Evolutionary conservation across 768 basidiomycete species (phyloP).

Genomic region (Naganishia onofrii): DNA sequence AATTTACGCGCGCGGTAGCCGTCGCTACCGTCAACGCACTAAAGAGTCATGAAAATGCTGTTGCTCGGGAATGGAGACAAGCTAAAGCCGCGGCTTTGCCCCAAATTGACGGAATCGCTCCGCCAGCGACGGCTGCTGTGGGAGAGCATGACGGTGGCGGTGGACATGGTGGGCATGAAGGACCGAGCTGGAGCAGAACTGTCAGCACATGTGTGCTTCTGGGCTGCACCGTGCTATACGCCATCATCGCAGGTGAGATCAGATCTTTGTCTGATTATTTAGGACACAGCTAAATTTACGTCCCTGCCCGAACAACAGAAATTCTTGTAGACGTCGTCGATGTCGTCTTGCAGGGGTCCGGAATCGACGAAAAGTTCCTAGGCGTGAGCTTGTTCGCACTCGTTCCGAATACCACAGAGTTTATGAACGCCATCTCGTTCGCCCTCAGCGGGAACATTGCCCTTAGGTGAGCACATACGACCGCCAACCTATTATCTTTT

Average conservation of each 20-base stretch:
- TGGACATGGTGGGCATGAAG: constrained; percentile 82
- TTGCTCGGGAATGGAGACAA: constrained; percentile 48
- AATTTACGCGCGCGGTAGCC: constrained; percentile 88
- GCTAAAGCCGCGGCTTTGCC: constrained; percentile 21
- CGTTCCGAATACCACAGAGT: constrained; percentile 97
- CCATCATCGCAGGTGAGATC: constrained; percentile 83
- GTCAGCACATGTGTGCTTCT: constrained; percentile 87
- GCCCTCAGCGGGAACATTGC: constrained; percentile 96
- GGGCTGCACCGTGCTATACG: constrained; percentile 86
- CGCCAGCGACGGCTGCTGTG: background rate
- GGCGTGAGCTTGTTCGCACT: constrained; percentile 94
- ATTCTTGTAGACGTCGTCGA: constrained; percentile 93
- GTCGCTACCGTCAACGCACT: constrained; percentile 89
- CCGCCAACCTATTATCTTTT: too few species aligned
- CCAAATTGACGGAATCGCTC: constrained; percentile 18
- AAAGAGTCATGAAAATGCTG: constrained; percentile 65
- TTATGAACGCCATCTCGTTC: constrained; percentile 99
- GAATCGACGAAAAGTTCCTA: constrained; percentile 95
- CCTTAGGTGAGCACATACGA: constrained; percentile 63
- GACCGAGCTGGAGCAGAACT: constrained; percentile 88
- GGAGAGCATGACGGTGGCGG: constrained; percentile 56
- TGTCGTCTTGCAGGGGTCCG: constrained; percentile 80
- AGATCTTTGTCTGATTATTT: background rate
- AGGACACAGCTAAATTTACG: background rate
- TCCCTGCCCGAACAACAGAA: constrained; percentile 58